Percentiles rank a stretch among this genome's conserved stretches.
Conservation (phyloP, 306 rosid genomes). For the Medicago ruthenica region DNA sequence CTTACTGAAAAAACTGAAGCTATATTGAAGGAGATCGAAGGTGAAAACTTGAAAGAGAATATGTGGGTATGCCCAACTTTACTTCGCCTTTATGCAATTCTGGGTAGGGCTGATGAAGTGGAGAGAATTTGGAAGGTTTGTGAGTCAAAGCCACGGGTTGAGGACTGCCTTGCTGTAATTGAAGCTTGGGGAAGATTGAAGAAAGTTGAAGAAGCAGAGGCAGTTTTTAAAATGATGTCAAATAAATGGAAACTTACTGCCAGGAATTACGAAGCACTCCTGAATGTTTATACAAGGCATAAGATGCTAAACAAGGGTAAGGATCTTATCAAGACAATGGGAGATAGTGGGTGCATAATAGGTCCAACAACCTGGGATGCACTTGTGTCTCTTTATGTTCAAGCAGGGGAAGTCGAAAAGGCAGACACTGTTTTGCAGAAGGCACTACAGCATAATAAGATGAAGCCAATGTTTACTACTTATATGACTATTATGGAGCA, state of each 20-base stretch:
- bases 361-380: constrained; percentile 73
- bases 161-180: constrained; percentile 64
- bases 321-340: constrained; percentile 71
- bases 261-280: constrained; percentile 52
- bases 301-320: constrained; percentile 76
- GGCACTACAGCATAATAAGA: constrained; percentile 47
- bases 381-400: constrained; percentile 67
- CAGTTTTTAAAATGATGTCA: constrained; percentile 60
- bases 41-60: constrained; percentile 51
- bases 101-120: constrained; percentile 77
- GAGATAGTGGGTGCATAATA: constrained; percentile 50
- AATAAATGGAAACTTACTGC: constrained; percentile 56
- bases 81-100: constrained; percentile 65
- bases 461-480: constrained; percentile 61
- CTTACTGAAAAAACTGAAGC: constrained; percentile 68
- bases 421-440: constrained; percentile 71
- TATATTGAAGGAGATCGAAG: constrained; percentile 72
- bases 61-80: constrained; percentile 46
- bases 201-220: constrained; percentile 72
- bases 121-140: constrained; percentile 73
- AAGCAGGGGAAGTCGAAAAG: constrained; percentile 72
- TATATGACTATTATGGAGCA: constrained; percentile 62
- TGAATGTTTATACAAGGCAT: constrained; percentile 57
- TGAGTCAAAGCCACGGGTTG: constrained; percentile 52
- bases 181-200: constrained; percentile 80